phyloP scores from a whole-genome alignment of 768 basidiomycete genomes.

The Auricularia auricula-judae region DNA sequence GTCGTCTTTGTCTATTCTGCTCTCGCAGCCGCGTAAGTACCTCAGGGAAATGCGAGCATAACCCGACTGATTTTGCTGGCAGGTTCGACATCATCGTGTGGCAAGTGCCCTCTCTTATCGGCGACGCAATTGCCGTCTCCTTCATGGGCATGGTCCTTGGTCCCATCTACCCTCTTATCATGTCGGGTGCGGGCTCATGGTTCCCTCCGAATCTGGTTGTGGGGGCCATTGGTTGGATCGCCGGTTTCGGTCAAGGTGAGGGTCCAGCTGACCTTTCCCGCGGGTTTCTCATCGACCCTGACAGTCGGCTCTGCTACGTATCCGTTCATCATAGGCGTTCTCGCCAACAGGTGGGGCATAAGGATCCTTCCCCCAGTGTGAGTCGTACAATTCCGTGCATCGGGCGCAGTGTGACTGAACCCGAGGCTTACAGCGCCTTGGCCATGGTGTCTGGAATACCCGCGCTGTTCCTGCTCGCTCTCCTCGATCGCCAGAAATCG shows the following conservation, averaged over 20 bases:
- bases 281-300: too few species aligned
- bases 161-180: conserved; percentile 22
- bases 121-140: conserved; percentile 24
- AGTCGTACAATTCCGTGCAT: not conserved
- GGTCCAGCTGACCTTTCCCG: too few species aligned
- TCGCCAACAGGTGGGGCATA: conserved; percentile 2
- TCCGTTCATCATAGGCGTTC: conserved; percentile 3
- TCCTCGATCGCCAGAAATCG: too few species aligned
- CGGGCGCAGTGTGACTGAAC: too few species aligned
- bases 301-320: not conserved
- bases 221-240: conserved; percentile 24
- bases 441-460: conserved; percentile 11
- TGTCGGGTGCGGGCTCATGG: conserved; percentile 2
- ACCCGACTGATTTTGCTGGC: too few species aligned
- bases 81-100: conserved; percentile 24
- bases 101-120: conserved; percentile 22
- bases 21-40: conserved; percentile 11
- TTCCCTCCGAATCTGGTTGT: not conserved
- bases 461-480: too few species aligned
- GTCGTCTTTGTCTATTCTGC: conserved; percentile 11
- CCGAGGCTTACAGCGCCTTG: conserved; percentile 7
- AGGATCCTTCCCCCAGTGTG: conserved; percentile 2
- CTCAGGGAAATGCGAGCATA: too few species aligned
- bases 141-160: conserved; percentile 27
- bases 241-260: conserved; percentile 22